Evolutionary conservation across 2,329 filamentous ascomycete species (phyloP).

Genomic region (Thermoascus crustaceus): DNA sequence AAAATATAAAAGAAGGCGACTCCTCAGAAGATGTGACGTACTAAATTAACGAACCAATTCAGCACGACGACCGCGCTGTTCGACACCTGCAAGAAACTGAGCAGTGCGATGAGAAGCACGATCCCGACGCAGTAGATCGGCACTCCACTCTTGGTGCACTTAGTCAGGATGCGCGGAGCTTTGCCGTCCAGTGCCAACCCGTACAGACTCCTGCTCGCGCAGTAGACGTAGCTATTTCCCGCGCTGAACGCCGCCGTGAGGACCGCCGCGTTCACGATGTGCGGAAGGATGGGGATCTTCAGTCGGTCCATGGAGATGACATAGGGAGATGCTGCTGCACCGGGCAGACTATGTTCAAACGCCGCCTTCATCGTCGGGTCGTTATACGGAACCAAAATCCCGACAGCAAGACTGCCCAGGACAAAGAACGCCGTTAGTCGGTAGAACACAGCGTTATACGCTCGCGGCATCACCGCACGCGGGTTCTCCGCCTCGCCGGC

Average conservation of each 20-base stretch:
- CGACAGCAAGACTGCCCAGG: slow-evolving; percentile 62
- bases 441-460: slow-evolving; percentile 73
- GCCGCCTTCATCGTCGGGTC: slow-evolving; percentile 54
- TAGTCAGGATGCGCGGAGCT: slow-evolving; percentile 58
- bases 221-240: slow-evolving; percentile 61
- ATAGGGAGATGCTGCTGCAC: slow-evolving; percentile 66
- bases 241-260: slow-evolving; percentile 61
- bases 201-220: slow-evolving; percentile 59
- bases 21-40: slow-evolving; percentile 19
- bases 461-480: slow-evolving; percentile 59
- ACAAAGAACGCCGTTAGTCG: slow-evolving; percentile 69
- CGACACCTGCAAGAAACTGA: slow-evolving; percentile 67
- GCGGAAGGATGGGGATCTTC: slow-evolving; percentile 54
- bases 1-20: too few species aligned
- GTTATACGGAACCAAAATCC: slow-evolving; percentile 63
- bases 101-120: slow-evolving; percentile 58
- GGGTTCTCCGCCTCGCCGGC: slow-evolving; percentile 67
- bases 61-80: slow-evolving; percentile 59
- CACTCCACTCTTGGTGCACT: slow-evolving; percentile 57
- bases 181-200: slow-evolving; percentile 62
- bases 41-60: slow-evolving; percentile 62
- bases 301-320: slow-evolving; percentile 59
- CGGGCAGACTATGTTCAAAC: slow-evolving; percentile 51
- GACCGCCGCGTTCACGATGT: slow-evolving; percentile 66
- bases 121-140: slow-evolving; percentile 64